These are phyloP conservation scores for Biscutella laevigata DNA, from an alignment of 441 rosid genomes.

Conservation along the genomic window DNA sequence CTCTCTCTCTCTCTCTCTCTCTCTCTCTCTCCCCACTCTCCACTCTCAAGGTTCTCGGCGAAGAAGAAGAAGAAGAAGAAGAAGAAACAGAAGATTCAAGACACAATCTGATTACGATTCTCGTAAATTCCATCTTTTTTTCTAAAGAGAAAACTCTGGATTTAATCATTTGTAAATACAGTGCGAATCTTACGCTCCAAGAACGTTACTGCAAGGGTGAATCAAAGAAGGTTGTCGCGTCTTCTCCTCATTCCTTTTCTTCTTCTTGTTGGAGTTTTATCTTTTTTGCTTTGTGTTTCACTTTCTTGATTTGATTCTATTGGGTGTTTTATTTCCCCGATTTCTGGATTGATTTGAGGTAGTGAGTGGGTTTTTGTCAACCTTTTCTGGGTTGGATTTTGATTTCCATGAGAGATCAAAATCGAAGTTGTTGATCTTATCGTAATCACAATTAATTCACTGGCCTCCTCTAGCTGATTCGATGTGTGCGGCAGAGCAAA, in stretches of 20 bases:
- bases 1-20: neutral
- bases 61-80: too few species aligned
- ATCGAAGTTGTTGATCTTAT: slow-evolving; percentile 3
- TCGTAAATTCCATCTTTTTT: neutral
- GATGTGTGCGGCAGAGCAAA: neutral
- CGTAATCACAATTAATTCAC: neutral
- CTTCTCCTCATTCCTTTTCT: neutral
- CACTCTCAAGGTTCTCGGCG: too few species aligned
- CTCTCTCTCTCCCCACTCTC: too few species aligned
- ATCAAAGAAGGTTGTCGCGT: neutral
- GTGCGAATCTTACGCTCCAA: slow-evolving; percentile 13
- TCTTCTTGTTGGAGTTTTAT: neutral
- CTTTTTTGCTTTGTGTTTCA: neutral
- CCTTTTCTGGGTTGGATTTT: slow-evolving; percentile 21
- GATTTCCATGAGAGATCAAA: neutral
- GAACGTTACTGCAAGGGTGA: neutral
- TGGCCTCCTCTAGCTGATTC: neutral
- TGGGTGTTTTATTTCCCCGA: neutral
- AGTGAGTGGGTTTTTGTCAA: neutral
- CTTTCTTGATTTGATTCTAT: slow-evolving; percentile 13
- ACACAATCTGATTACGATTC: slow-evolving; percentile 1
- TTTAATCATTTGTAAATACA: slow-evolving; percentile 17
- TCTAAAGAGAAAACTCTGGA: neutral
- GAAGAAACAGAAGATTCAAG: neutral
- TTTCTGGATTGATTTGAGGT: neutral